phyloP scores from a whole-genome alignment of 768 basidiomycete species.

The Podaxis sp. region DNA sequence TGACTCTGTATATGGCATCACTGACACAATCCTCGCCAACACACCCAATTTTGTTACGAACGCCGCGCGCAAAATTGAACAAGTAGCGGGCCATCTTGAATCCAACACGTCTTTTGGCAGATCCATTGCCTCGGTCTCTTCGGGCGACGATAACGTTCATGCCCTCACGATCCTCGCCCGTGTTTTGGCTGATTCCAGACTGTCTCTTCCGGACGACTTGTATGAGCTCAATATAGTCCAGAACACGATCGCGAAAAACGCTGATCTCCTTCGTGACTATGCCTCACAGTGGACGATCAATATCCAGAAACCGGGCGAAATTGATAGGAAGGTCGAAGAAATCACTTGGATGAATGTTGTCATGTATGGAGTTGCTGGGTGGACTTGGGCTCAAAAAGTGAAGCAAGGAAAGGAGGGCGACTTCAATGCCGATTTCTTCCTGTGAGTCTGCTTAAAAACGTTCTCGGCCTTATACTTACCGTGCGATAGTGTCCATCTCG shows the following conservation, averaged over 20 bases:
- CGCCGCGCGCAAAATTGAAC: not conserved
- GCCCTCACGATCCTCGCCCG: slow-evolving; percentile 54
- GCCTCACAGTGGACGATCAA: slow-evolving; percentile 44
- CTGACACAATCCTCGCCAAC: not conserved
- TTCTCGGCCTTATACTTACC: not conserved
- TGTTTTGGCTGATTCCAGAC: slow-evolving; percentile 49
- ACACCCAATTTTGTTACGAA: not conserved
- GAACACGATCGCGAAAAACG: slow-evolving; percentile 32
- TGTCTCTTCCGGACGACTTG: slow-evolving; percentile 22
- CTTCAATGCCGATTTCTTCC: slow-evolving; percentile 60
- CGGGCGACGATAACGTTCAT: slow-evolving; percentile 27
- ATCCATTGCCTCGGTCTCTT: not conserved
- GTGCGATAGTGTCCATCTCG: slow-evolving; percentile 52
- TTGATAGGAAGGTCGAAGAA: slow-evolving; percentile 62
- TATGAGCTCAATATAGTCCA: slow-evolving; percentile 26
- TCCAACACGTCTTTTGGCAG: not conserved
- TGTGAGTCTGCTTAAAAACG: slow-evolving; percentile 37
- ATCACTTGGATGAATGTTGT: slow-evolving; percentile 52
- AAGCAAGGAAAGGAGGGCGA: slow-evolving; percentile 22
- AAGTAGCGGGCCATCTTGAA: slow-evolving; percentile 3
- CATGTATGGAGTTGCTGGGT: slow-evolving; percentile 58
- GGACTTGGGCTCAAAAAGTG: slow-evolving; percentile 30
- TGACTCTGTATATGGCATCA: not conserved
- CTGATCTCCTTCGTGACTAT: slow-evolving; percentile 39
- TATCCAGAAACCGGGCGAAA: slow-evolving; percentile 28